Evolutionary conservation across 2,329 filamentous ascomycete genomes (phyloP).

Genomic region (Daldinia sp.): DNA sequence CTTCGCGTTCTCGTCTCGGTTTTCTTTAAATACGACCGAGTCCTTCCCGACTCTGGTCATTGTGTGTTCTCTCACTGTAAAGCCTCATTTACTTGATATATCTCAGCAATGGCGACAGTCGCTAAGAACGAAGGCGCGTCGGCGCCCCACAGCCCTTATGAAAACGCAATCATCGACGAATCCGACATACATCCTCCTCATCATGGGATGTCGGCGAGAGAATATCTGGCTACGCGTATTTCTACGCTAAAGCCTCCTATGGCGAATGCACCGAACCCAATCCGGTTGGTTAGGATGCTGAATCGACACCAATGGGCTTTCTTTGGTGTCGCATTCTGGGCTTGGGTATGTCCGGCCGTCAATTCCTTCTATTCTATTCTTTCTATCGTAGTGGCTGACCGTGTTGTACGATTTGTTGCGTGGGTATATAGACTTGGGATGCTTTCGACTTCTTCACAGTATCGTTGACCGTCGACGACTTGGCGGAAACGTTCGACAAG

Average conservation of each 20-base stretch:
- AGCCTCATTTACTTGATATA: conserved; percentile 10
- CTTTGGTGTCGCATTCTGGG: conserved; percentile 62
- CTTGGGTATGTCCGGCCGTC: conserved; percentile 57
- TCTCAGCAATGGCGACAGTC: conserved; percentile 27
- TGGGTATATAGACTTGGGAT: conserved; percentile 61
- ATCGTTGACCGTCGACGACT: conserved; percentile 63
- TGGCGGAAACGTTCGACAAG: conserved; percentile 61
- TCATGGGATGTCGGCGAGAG: conserved; percentile 57
- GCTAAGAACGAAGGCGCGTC: conserved; percentile 11
- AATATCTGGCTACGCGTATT: conserved; percentile 62
- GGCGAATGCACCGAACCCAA: conserved; percentile 61
- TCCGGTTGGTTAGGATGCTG: conserved; percentile 58
- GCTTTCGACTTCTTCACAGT: conserved; percentile 74
- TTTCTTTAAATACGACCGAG: conserved; percentile 30
- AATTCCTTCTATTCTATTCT: background rate
- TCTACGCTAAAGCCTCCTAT: conserved; percentile 65
- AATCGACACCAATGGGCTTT: conserved; percentile 62
- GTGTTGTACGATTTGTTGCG: background rate
- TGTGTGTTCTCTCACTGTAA: conserved; percentile 9
- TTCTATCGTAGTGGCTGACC: conserved; percentile 12
- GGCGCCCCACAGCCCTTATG: conserved; percentile 9
- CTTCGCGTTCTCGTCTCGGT: conserved; percentile 1
- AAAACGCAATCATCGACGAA: conserved; percentile 14
- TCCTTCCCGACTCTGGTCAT: conserved; percentile 19
- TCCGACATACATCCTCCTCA: conserved; percentile 51